Conservation (phyloP, 139 green algal species). For the Ettlia oleoabundans region DNA sequence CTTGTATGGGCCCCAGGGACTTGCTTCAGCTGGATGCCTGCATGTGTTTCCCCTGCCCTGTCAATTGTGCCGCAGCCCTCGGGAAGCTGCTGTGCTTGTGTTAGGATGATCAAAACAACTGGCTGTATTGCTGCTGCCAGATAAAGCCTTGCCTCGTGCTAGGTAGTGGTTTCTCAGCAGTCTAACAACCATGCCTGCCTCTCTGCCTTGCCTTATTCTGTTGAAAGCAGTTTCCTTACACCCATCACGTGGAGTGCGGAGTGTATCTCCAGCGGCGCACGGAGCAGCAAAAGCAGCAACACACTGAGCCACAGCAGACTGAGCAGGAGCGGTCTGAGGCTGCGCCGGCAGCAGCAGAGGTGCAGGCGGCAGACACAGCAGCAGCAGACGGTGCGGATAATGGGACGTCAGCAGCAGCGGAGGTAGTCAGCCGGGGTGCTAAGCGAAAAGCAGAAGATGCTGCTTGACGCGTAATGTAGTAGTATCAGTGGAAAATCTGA, state of each 20-base stretch:
- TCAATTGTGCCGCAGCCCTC: too few relatives aligned
- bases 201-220: neutral
- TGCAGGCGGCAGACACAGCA: neutral
- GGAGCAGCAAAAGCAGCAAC: slow-evolving; percentile 3
- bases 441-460: slow-evolving; percentile 31
- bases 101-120: too few relatives aligned
- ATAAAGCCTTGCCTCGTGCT: too few relatives aligned
- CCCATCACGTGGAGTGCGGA: slow-evolving; percentile 88
- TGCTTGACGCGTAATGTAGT: neutral
- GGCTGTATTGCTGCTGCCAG: neutral
- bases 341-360: neutral
- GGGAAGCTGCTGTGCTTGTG: too few relatives aligned
- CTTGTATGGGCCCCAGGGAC: too few relatives aligned
- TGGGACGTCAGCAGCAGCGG: neutral
- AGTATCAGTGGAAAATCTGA: too few relatives aligned
- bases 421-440: neutral
- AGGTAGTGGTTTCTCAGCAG: too few relatives aligned
- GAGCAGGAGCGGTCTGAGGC: neutral
- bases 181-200: neutral
- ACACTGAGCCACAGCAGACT: neutral
- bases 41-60: too few relatives aligned
- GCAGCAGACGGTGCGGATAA: neutral
- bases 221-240: slow-evolving; percentile 87
- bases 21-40: too few relatives aligned
- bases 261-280: slow-evolving; percentile 62